Conservation (phyloP, 208 protist genomes). For the Leptomonas seymouri region DNA sequence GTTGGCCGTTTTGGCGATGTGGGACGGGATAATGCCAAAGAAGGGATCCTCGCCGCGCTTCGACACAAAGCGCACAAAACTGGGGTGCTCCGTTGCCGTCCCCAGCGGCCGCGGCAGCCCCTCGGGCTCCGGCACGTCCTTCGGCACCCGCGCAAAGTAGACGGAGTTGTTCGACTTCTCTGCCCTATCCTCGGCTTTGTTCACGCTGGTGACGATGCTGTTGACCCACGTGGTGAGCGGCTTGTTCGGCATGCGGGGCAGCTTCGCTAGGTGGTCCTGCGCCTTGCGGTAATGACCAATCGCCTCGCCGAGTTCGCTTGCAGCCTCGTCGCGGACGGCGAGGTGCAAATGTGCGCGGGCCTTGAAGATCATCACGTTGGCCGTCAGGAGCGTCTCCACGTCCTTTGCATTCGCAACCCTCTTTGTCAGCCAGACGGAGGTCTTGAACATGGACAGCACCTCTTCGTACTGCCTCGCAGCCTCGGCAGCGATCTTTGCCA, state of each 20-base stretch:
- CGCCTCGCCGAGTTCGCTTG: slow-evolving; percentile 57
- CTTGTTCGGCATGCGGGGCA: slow-evolving; percentile 56
- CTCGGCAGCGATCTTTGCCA: slow-evolving; percentile 77
- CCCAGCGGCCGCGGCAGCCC: slow-evolving; percentile 69
- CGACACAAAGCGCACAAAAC: slow-evolving; percentile 61
- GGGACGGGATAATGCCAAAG: slow-evolving; percentile 83
- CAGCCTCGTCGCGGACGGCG: slow-evolving; percentile 45
- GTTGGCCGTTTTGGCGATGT: slow-evolving; percentile 58
- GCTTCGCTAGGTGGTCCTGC: slow-evolving; percentile 48
- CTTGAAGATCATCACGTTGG: slow-evolving; percentile 54
- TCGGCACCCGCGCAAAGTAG: slow-evolving; percentile 77
- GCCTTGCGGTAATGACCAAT: slow-evolving; percentile 78
- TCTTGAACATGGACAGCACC: slow-evolving; percentile 45
- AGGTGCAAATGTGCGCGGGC: slow-evolving; percentile 78
- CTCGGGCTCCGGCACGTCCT: slow-evolving; percentile 57
- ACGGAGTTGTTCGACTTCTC: slow-evolving; percentile 77
- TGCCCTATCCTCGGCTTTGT: slow-evolving; percentile 59
- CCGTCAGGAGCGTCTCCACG: slow-evolving; percentile 47
- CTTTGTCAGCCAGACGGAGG: slow-evolving; percentile 49
- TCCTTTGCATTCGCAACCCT: slow-evolving; percentile 44
- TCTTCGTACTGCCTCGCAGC: slow-evolving; percentile 78
- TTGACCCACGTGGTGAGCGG: slow-evolving; percentile 60
- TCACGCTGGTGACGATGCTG: slow-evolving; percentile 66
- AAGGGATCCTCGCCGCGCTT: slow-evolving; percentile 80
- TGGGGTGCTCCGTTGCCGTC: slow-evolving; percentile 49